These are phyloP conservation scores for Prunus mira DNA, from an alignment of 306 rosid species.

Conservation along the genomic window DNA sequence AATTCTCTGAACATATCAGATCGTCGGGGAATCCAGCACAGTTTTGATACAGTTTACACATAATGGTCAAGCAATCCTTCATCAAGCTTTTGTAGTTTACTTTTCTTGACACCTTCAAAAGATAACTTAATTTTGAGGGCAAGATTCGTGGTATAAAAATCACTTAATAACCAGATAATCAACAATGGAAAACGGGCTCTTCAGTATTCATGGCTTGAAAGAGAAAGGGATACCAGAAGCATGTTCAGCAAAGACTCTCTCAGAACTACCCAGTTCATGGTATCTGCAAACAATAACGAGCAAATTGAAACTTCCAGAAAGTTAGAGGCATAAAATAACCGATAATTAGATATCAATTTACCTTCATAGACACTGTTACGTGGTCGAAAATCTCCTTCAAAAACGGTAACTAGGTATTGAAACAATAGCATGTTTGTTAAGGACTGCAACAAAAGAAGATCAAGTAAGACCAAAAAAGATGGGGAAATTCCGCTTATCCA, in stretches of 20 bases:
- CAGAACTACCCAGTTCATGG: conserved; percentile 58
- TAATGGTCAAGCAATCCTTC: conserved; percentile 58
- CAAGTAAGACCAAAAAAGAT: not conserved
- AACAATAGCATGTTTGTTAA: conserved; percentile 63
- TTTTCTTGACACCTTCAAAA: conserved; percentile 74
- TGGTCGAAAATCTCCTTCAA: conserved; percentile 72
- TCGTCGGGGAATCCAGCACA: conserved; percentile 35
- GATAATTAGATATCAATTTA: conserved; percentile 23
- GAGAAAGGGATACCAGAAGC: conserved; percentile 56
- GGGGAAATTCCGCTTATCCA: not conserved
- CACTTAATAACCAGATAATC: not conserved
- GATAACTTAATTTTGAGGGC: conserved; percentile 1
- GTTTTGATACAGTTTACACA: conserved; percentile 57
- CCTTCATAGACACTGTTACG: conserved; percentile 54
- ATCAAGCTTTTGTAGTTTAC: conserved; percentile 60
- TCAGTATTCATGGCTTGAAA: conserved; percentile 16
- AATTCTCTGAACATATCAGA: conserved; percentile 32
- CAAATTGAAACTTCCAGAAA: conserved; percentile 25
- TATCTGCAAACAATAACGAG: conserved; percentile 48
- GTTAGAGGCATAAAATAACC: conserved; percentile 3
- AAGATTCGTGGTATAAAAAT: conserved; percentile 3
- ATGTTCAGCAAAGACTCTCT: conserved; percentile 76
- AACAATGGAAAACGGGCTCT: conserved; percentile 19
- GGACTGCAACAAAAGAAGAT: conserved; percentile 51
- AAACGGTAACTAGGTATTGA: conserved; percentile 66